phyloP scores from a whole-genome alignment of 1,139 yeast genomes.

The Blastobotrys buckinghamii region DNA sequence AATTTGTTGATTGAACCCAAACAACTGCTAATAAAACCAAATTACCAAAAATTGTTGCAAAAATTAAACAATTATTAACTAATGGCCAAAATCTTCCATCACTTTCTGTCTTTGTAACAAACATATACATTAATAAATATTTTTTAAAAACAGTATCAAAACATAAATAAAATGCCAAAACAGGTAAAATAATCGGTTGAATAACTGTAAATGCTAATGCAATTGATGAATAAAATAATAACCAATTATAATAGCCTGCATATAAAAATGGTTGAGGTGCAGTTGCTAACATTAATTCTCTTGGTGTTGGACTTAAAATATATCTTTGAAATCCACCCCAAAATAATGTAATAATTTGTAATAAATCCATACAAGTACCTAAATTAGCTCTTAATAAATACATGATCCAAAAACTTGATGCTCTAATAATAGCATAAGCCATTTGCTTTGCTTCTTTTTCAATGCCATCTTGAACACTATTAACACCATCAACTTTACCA shows the following conservation, averaged over 20 bases:
- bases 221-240: slow-evolving; percentile 35
- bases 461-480: slow-evolving; percentile 8
- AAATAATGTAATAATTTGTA: slow-evolving; percentile 31
- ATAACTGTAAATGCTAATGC: slow-evolving; percentile 37
- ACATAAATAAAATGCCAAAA: slow-evolving; percentile 31
- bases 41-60: slow-evolving; percentile 35
- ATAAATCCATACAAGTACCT: slow-evolving; percentile 31
- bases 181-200: slow-evolving; percentile 37
- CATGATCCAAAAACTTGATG: slow-evolving; percentile 41
- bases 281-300: slow-evolving; percentile 32
- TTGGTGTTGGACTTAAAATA: slow-evolving; percentile 34
- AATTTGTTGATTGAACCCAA: slow-evolving; percentile 35
- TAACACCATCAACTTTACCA: slow-evolving; percentile 15
- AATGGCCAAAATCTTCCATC: slow-evolving; percentile 38
- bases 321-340: slow-evolving; percentile 28
- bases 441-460: slow-evolving; percentile 24
- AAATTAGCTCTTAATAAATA: slow-evolving; percentile 34
- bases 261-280: slow-evolving; percentile 36
- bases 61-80: slow-evolving; percentile 32
- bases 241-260: slow-evolving; percentile 34
- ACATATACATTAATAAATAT: slow-evolving; percentile 35
- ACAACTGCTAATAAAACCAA: slow-evolving; percentile 34
- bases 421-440: slow-evolving; percentile 34
- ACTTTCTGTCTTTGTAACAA: slow-evolving; percentile 36
- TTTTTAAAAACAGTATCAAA: slow-evolving; percentile 33